Evolutionary conservation across 345 rosid genomes (phyloP).

Genomic region (Gossypium australe): DNA sequence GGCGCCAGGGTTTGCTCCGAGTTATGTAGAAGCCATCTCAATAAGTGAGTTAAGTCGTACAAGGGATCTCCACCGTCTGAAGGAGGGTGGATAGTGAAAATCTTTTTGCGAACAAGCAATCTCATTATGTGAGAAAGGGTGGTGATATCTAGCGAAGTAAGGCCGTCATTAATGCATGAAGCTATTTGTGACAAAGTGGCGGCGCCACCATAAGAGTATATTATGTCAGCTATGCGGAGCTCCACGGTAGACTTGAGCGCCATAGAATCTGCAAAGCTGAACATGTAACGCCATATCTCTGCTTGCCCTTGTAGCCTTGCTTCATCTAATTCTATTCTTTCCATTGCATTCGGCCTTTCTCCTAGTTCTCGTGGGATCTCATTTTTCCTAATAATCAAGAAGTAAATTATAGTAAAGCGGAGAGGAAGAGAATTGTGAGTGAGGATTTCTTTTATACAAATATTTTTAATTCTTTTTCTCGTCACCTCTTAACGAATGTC

Average conservation of each 20-base stretch:
- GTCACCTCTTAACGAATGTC: too few species aligned
- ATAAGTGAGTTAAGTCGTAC: slow-evolving; percentile 22
- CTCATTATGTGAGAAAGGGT: slow-evolving; percentile 31
- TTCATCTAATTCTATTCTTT: slow-evolving; percentile 9
- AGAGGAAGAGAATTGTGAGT: not conserved
- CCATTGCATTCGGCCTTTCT: too few species aligned
- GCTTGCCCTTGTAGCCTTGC: slow-evolving; percentile 21
- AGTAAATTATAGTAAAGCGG: not conserved
- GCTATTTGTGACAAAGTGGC: slow-evolving; percentile 26
- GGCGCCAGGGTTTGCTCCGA: slow-evolving; percentile 25
- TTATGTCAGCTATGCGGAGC: slow-evolving; percentile 32
- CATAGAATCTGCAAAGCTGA: slow-evolving; percentile 32
- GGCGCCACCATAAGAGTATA: slow-evolving; percentile 16
- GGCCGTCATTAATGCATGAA: slow-evolving; percentile 8
- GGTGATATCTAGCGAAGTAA: not conserved
- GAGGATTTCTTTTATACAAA: too few species aligned
- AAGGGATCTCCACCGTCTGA: slow-evolving; percentile 22
- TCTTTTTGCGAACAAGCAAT: slow-evolving; percentile 13
- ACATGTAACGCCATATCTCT: slow-evolving; percentile 22
- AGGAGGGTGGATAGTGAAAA: slow-evolving; percentile 17
- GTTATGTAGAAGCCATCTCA: slow-evolving; percentile 25
- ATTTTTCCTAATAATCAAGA: not conserved
- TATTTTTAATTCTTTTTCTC: too few species aligned
- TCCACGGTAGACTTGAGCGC: slow-evolving; percentile 31
- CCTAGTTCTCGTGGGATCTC: not conserved